Base-by-base conservation (phyloP, 441 rosid genomes). In the Pelargonium citronellum region DNA sequence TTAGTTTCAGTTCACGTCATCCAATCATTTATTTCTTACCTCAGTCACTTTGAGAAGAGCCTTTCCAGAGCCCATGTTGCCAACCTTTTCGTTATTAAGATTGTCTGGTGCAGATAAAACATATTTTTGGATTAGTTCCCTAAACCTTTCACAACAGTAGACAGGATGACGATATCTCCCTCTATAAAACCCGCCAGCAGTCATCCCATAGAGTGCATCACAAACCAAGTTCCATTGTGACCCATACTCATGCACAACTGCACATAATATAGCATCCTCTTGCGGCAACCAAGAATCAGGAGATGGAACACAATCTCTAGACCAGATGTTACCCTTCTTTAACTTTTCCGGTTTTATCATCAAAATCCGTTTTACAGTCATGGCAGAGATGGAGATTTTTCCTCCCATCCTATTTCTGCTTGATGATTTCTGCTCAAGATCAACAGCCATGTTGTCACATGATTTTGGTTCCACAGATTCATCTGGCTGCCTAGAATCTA, bases 191-290 rank as follows among this genome's bases (percentile, higher is more conserved):
- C 99, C 98, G 79, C 99, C 98, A 67, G 99, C 90, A 81, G 96
- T 76, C 96, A 92, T 91, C 74, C 97, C 92, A 76, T 89, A 91
- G 37, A 95, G 84, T 34, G 85, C 80, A 39, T 78, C 98, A 51
- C 96, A 85, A 73, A 86, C 92, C 74, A 95, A 86, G 81, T 86
- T 91, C 99, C 99, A 95, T 47, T 91, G 81, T 44, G 90, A 79
- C 64, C 97, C 99, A 86, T 96, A 96, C 81, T 96, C 99, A 83
- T 96, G 99, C 66, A 96, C 97, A 74, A 87, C 86, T 66, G 99
- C 99, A 85, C 98, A 90, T 85, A 96, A 82, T 79, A 93, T 73
- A 73, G 99, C 98, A 85, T 96, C 98, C 86, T 96, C 99, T 80
- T 88, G 99, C 19, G 98, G 85, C 80, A 84, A 80, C 99, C 99